Evolutionary conservation across 257 asterid genomes (phyloP).

Genomic region (Voacanga thouarsii): DNA sequence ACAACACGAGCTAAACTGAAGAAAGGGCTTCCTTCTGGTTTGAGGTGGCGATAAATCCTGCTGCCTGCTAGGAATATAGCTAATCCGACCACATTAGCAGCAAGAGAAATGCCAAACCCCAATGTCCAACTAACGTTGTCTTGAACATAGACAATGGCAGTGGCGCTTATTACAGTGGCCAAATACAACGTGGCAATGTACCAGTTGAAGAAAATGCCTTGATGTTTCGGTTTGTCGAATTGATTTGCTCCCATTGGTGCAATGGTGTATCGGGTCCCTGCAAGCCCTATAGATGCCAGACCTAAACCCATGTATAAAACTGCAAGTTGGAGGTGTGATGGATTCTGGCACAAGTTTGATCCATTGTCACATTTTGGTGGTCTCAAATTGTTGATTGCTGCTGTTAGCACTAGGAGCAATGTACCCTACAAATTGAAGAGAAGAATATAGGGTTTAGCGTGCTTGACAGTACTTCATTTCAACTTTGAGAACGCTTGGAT

Average conservation of each 20-base stretch:
- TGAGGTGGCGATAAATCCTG: slow-evolving; percentile 27
- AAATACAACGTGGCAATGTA: slow-evolving; percentile 28
- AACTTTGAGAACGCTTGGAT: too few relatives aligned
- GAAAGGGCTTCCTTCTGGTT: slow-evolving; percentile 62
- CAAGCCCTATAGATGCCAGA: slow-evolving; percentile 30
- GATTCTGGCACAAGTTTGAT: slow-evolving; percentile 15
- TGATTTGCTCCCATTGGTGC: slow-evolving; percentile 40
- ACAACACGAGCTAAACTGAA: slow-evolving; percentile 47
- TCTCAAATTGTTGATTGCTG: slow-evolving; percentile 26
- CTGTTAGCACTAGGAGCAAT: slow-evolving; percentile 26
- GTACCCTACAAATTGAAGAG: slow-evolving; percentile 24
- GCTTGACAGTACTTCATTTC: background rate
- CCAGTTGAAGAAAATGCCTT: slow-evolving; percentile 31
- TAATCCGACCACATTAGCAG: slow-evolving; percentile 25
- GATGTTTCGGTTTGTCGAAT: slow-evolving; percentile 28
- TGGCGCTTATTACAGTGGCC: slow-evolving; percentile 22
- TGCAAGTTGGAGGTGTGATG: slow-evolving; percentile 26
- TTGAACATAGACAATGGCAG: slow-evolving; percentile 33
- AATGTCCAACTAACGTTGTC: slow-evolving; percentile 35
- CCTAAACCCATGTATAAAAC: slow-evolving; percentile 25
- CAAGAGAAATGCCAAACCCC: slow-evolving; percentile 29
- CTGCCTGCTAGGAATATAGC: slow-evolving; percentile 28
- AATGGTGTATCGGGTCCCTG: slow-evolving; percentile 34
- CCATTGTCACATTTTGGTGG: slow-evolving; percentile 31
- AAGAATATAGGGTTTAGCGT: background rate